Conservation (phyloP, 345 rosid genomes). For the Citrus cavaleriei region DNA sequence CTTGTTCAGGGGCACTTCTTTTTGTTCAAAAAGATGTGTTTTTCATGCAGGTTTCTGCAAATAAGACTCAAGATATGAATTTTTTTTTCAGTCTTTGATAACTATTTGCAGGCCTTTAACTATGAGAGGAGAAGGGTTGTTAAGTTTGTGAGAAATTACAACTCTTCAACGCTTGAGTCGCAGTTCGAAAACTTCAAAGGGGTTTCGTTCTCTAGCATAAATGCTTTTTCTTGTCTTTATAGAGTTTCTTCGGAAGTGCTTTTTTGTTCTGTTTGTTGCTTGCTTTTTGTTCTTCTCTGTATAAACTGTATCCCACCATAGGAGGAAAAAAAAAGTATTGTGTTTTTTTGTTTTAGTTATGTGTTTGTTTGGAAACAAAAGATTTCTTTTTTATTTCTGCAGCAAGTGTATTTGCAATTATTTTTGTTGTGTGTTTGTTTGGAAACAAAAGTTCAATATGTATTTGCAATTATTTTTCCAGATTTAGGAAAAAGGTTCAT, state of each 20-base stretch:
- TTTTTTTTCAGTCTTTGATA: background rate
- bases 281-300: background rate
- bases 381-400: background rate
- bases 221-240: background rate
- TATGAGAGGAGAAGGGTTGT: background rate
- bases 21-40: background rate
- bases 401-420: background rate
- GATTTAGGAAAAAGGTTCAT: constrained; percentile 14
- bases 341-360: background rate
- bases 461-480: background rate
- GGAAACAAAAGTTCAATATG: background rate
- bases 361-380: background rate
- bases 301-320: background rate
- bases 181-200: background rate
- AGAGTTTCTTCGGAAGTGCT: background rate
- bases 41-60: background rate
- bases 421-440: too few relatives aligned
- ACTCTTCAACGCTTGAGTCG: background rate
- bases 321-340: too few relatives aligned
- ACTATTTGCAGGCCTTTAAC: background rate
- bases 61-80: background rate
- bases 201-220: background rate
- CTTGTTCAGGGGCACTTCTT: background rate
- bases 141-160: background rate
- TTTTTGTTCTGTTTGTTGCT: background rate